These are phyloP conservation scores for Vanrija humicola DNA, from an alignment of 1,284 basidiomycete genomes.

Conservation along the genomic window DNA sequence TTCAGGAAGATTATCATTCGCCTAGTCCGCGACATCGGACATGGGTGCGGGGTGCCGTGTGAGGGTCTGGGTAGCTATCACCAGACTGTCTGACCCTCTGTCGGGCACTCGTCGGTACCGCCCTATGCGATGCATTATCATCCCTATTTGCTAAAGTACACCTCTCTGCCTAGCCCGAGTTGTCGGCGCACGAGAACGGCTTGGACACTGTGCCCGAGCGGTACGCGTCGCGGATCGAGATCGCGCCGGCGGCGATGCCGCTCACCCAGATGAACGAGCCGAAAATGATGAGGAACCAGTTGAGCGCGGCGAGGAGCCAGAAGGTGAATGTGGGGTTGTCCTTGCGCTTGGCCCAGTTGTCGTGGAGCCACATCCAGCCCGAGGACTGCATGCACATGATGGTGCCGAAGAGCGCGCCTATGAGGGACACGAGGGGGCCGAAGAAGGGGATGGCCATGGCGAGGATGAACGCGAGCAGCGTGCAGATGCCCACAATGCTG, in stretches of 20 bases:
- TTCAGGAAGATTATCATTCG: too few species aligned
- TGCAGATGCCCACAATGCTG: conserved; percentile 19
- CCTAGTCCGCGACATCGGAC: too few species aligned
- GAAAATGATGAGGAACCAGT: conserved; percentile 24
- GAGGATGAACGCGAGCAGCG: conserved; percentile 56
- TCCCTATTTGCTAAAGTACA: background rate
- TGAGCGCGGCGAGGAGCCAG: conserved; percentile 20
- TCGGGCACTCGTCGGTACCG: too few species aligned
- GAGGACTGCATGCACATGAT: conserved; percentile 22
- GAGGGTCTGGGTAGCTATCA: too few species aligned
- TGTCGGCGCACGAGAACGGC: conserved; percentile 43
- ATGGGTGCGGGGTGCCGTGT: too few species aligned
- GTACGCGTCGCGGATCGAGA: conserved; percentile 36
- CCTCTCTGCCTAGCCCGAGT: conserved; percentile 13
- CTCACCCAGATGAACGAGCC: conserved; percentile 30
- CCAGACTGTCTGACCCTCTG: too few species aligned
- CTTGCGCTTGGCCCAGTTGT: conserved; percentile 24
- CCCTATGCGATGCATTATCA: too few species aligned
- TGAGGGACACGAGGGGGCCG: conserved; percentile 27
- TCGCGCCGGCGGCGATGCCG: conserved; percentile 14
- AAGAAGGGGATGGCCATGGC: conserved; percentile 46
- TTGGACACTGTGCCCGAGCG: conserved; percentile 31
- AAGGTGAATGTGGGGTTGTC: conserved; percentile 4
- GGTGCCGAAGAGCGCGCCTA: conserved; percentile 24
- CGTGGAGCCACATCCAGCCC: conserved; percentile 28